A percentile compares a stretch with the other conserved stretches of the same genome.
These are phyloP conservation scores for Boletus pseudopeckii DNA, from an alignment of 768 basidiomycete genomes.

Conservation along the genomic window DNA sequence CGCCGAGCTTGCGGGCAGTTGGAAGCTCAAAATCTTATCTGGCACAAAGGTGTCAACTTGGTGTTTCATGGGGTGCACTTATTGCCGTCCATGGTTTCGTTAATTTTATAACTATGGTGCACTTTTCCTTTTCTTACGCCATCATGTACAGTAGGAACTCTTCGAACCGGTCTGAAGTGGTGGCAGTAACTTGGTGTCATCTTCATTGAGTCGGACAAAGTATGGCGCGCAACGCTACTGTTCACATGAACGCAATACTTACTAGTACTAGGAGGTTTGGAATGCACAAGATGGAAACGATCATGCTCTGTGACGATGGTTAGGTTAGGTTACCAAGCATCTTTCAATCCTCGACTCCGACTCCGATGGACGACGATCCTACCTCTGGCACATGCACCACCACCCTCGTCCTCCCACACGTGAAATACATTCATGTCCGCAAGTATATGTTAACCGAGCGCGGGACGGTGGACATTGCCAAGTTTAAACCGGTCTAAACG, in stretches of 20 bases:
- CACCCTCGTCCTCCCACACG: conserved; percentile 36
- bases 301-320: no score
- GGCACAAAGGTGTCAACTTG: conserved; percentile 1
- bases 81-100: conserved; percentile 7
- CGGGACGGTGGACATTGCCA: conserved; percentile 35
- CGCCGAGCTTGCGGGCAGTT: not conserved
- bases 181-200: not conserved
- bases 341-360: no score
- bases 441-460: conserved; percentile 36
- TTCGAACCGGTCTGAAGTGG: not conserved
- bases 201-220: no score
- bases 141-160: conserved; percentile 2
- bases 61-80: conserved; percentile 4
- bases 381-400: conserved; percentile 21
- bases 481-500: conserved; percentile 34
- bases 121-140: not conserved
- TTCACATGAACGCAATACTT: no score
- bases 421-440: conserved; percentile 42
- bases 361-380: no score
- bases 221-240: no score
- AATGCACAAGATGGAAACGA: no score
- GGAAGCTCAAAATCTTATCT: conserved; percentile 14
- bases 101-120: conserved; percentile 16
- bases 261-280: no score
- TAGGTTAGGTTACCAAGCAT: no score